phyloP scores from a whole-genome alignment of 208 protist species.

The Crithidia mellificae region DNA sequence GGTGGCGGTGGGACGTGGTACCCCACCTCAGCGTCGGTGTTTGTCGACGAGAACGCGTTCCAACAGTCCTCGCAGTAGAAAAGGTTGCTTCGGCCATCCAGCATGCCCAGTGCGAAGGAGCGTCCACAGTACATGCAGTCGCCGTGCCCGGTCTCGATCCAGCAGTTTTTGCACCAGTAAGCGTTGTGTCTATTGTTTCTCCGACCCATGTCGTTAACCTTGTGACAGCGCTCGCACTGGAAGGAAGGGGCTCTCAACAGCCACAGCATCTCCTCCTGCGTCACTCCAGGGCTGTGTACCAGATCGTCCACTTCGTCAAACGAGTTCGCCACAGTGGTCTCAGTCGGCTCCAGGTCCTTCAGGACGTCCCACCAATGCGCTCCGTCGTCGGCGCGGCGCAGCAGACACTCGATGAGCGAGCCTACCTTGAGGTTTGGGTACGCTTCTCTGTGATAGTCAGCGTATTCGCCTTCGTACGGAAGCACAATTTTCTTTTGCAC shows the following conservation, averaged over 20 bases:
- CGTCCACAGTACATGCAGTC: slow-evolving; percentile 81
- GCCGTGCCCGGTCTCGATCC: slow-evolving; percentile 81
- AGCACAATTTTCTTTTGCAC: slow-evolving; percentile 36
- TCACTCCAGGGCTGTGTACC: slow-evolving; percentile 68
- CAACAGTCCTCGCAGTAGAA: slow-evolving; percentile 90
- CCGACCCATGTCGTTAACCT: slow-evolving; percentile 74
- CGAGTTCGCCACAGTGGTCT: slow-evolving; percentile 28
- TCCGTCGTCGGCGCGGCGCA: slow-evolving; percentile 63
- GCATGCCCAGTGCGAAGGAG: slow-evolving; percentile 56
- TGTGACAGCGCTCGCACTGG: slow-evolving; percentile 74
- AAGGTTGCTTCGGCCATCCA: slow-evolving; percentile 54
- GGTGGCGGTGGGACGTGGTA: slow-evolving; percentile 77
- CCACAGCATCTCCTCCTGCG: slow-evolving; percentile 75
- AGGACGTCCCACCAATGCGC: slow-evolving; percentile 89
- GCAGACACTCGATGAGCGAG: slow-evolving; percentile 67
- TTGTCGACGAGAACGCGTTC: slow-evolving; percentile 65
- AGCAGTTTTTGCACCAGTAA: slow-evolving; percentile 87
- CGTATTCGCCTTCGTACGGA: slow-evolving; percentile 71
- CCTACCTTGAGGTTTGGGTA: slow-evolving; percentile 46
- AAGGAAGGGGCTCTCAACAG: slow-evolving; percentile 62
- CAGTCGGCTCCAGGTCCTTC: slow-evolving; percentile 35
- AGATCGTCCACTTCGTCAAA: slow-evolving; percentile 64
- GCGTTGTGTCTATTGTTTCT: slow-evolving; percentile 49
- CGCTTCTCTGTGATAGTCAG: slow-evolving; percentile 56
- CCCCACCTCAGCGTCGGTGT: slow-evolving; percentile 63